Conservation (phyloP, 352 stramenopile genomes). For the Phytophthora crassamura region DNA sequence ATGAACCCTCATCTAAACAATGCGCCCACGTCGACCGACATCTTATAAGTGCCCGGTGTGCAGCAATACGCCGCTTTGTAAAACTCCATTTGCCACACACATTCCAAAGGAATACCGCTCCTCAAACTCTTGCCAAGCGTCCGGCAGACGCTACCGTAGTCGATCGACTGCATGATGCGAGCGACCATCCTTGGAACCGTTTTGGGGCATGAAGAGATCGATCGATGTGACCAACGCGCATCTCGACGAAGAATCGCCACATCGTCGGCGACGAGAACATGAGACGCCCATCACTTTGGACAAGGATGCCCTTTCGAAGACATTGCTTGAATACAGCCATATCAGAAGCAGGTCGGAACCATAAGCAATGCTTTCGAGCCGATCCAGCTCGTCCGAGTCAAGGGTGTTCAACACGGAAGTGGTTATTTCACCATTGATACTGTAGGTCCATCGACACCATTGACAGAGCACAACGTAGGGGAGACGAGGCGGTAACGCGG, state of each 20-base stretch:
- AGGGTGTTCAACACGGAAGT: constrained; percentile 19
- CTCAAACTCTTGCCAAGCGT: neutral
- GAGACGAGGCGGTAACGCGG: no score
- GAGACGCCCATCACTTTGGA: neutral
- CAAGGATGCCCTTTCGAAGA: no score
- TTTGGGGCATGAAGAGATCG: neutral
- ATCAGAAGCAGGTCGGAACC: neutral
- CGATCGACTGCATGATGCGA: constrained; percentile 11
- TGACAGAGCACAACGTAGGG: no score
- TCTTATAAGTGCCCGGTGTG: constrained; percentile 12
- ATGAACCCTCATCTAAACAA: constrained; percentile 17
- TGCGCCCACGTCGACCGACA: constrained; percentile 3
- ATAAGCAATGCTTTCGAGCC: constrained; percentile 7
- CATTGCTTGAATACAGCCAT: no score
- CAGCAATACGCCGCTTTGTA: constrained; percentile 11
- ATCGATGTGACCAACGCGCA: constrained; percentile 5
- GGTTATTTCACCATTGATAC: no score
- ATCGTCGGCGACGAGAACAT: constrained; percentile 14
- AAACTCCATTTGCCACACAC: constrained; percentile 22
- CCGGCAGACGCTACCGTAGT: constrained; percentile 7
- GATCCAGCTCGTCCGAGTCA: constrained; percentile 6
- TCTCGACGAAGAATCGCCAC: constrained; percentile 4
- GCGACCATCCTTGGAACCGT: constrained; percentile 13
- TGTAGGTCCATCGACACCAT: no score
- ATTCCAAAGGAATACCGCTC: constrained; percentile 8